Evolutionary conservation across 1,284 basidiomycete species (phyloP), one percentile per base, ranked within the genome.

Genomic region (Heterobasidion annosum): DNA sequence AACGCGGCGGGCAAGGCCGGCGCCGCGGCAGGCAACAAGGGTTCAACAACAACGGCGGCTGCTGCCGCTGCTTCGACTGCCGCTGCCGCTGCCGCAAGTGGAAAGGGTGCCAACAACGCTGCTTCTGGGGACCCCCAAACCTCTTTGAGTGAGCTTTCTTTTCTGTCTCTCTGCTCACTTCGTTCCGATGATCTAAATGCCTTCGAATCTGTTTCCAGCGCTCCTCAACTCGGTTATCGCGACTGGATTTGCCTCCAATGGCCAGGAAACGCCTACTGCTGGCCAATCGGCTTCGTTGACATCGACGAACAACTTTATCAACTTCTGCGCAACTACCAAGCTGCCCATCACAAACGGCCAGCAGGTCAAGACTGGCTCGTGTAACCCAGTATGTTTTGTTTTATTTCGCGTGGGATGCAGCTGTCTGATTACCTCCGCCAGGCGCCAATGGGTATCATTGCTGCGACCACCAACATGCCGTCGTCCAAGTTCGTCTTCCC

Each of bases 301-400:
- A 13, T 77, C 75, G 50, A 66, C 61, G 42, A 81, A 82, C 70
- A 81, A 82, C 71, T 81, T 78, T 65, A 78, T 78, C 70, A 77
- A 77, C 67, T 78, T 77, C 62, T 70, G 72, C 64, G 43, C 62
- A 33, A 67, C 67, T 15, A 55, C 61, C 8, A 52, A 64, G 44
- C 51, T 72, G 45, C 71, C 75, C 12, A 63, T 76, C 50, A 77
- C 74, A 7, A 72, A 75, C 63, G 71, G 76, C 52, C 55, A 69
- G 59, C 74, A 77, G 63, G 63, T 76, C 67, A 67, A 60, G 54
- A 67, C 66, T 5, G 73, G 73, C n/a, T 72, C 69, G 19, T 74
- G 72, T 63, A 74, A 73, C 58, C 66, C 68, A 2, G 66, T 66
- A n/a, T 70, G 71, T 0, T 73, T 77, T 68, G 72, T 71, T 25